Percentiles rank a stretch among this genome's conserved stretches.
These are phyloP conservation scores for Phaeolepiota aurea DNA, from an alignment of 768 basidiomycete genomes.

Conservation along the genomic window DNA sequence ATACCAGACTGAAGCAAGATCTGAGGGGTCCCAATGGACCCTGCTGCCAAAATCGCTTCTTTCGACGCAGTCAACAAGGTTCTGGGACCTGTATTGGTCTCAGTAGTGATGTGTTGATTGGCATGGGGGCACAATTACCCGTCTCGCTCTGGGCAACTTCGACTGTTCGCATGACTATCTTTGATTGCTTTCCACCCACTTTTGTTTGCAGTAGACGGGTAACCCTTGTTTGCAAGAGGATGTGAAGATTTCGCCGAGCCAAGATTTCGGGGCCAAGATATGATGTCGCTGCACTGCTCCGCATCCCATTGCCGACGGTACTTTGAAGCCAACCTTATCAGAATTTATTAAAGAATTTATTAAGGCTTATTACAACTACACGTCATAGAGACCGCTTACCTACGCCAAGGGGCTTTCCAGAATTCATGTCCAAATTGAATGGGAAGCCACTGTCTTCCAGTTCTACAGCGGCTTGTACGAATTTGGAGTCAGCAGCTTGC, in stretches of 20 bases:
- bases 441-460: conserved; percentile 21
- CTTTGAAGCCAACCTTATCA: conserved; percentile 14
- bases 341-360: background rate
- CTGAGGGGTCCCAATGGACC: conserved; percentile 26
- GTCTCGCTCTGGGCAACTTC: conserved; percentile 2
- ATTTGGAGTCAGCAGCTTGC: conserved; percentile 17
- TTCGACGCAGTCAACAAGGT: conserved; percentile 26
- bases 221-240: conserved; percentile 19
- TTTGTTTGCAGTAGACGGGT: conserved; percentile 10
- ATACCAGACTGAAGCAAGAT: conserved; percentile 29
- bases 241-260: conserved; percentile 17
- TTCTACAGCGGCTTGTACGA: conserved; percentile 24
- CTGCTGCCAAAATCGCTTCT: conserved; percentile 43
- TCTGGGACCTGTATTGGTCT: background rate
- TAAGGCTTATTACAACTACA: background rate
- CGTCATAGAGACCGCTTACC: conserved; percentile 2
- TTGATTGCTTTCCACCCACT: background rate
- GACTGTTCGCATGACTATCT: conserved; percentile 3
- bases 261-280: conserved; percentile 14
- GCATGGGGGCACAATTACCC: conserved; percentile 5
- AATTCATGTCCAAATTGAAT: conserved; percentile 33
- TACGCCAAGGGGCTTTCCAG: conserved; percentile 20
- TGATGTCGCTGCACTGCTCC: conserved; percentile 17
- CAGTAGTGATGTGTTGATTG: conserved; percentile 1
- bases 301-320: conserved; percentile 12